A percentile compares a stretch with the other conserved stretches of the same genome.
phyloP scores from a whole-genome alignment of 371 early-diverging fungal species.

The Mortierella sp. region DNA sequence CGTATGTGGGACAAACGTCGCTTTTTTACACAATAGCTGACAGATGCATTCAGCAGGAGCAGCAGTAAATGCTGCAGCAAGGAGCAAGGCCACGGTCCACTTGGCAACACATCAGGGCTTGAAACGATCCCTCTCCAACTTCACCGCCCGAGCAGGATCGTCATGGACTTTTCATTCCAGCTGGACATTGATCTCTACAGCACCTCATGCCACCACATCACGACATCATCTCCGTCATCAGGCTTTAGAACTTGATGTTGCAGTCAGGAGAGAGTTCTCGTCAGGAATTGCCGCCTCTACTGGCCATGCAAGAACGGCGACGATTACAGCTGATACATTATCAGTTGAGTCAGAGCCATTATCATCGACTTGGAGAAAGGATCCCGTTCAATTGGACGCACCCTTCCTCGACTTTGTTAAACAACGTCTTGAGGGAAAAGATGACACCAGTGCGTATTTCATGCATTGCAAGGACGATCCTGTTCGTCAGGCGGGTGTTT shows the following conservation, averaged over 20 bases:
- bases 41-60: constrained; percentile 1
- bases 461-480: constrained; percentile 37
- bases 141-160: neutral
- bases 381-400: constrained; percentile 19
- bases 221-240: neutral
- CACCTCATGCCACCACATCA: neutral
- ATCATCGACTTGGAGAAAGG: neutral
- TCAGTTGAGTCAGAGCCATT: neutral
- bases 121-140: neutral
- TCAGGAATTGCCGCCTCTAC: neutral
- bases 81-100: neutral
- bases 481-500: constrained; percentile 48
- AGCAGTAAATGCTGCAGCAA: neutral
- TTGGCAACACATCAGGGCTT: neutral
- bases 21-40: neutral
- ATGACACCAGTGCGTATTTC: constrained; percentile 41
- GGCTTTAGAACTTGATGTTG: neutral
- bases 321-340: neutral
- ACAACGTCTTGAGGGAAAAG: constrained; percentile 27
- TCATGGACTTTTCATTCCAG: neutral
- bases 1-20: neutral
- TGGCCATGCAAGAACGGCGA: neutral
- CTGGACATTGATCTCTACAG: neutral
- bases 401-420: constrained; percentile 33
- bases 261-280: neutral